A percentile compares a stretch with the other conserved stretches of the same genome.
phyloP scores from a whole-genome alignment of 225 moss, liverwort and hornwort genomes.

The Climacium dendroides region DNA sequence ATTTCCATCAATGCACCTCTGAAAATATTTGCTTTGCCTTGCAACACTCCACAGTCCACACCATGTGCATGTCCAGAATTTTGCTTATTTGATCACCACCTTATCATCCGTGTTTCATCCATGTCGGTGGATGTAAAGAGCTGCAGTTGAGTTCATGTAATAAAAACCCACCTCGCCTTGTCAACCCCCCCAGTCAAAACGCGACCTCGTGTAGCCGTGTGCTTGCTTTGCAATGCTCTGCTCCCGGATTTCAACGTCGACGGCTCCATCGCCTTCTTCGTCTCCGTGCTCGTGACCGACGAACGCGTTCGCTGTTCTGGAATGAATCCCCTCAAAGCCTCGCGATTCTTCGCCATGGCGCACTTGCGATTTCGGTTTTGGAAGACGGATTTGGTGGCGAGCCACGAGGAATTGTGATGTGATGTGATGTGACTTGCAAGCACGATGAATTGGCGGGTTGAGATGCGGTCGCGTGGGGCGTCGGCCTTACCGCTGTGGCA shows the following conservation, averaged over 20 bases:
- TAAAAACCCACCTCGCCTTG: too few relatives aligned
- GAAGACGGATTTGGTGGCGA: neutral
- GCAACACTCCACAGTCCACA: too few relatives aligned
- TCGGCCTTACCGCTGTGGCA: constrained; percentile 3
- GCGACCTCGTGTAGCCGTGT: neutral
- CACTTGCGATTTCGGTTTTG: neutral
- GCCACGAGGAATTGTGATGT: neutral
- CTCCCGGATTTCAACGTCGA: neutral
- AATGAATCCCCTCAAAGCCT: neutral
- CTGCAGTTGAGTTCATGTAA: too few relatives aligned
- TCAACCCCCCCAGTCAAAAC: neutral
- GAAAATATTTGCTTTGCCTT: too few relatives aligned
- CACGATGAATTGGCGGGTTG: neutral
- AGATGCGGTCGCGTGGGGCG: neutral
- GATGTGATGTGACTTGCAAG: neutral
- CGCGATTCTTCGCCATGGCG: neutral
- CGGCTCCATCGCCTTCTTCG: neutral
- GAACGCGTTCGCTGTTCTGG: neutral
- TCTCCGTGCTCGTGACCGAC: neutral
- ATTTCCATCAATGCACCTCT: too few relatives aligned
- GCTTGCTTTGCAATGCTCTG: neutral
- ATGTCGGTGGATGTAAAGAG: neutral
- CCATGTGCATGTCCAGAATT: too few relatives aligned
- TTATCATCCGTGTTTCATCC: too few relatives aligned
- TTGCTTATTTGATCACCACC: too few relatives aligned